These are phyloP conservation scores for Gracilaria domingensis DNA, from an alignment of 23 red algal species.

Conservation along the genomic window DNA sequence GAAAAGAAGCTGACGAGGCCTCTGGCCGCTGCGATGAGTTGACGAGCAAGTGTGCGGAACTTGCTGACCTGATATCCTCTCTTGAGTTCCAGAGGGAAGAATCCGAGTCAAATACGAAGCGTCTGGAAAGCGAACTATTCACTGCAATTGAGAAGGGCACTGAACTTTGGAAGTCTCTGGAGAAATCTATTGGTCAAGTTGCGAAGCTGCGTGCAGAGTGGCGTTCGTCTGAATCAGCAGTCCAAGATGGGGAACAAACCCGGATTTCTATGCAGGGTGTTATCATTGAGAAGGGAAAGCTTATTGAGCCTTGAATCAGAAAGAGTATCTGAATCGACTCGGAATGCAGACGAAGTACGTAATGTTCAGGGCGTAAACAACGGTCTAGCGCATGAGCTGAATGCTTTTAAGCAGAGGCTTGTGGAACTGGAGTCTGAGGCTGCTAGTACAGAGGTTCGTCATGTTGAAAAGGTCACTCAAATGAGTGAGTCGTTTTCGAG, in stretches of 20 bases:
- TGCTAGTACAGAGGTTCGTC: not conserved
- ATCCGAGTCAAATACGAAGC: not conserved
- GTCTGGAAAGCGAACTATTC: conserved; percentile 7
- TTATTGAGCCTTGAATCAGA: not conserved
- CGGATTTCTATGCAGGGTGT: conserved; percentile 22
- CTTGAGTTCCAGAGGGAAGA: conserved; percentile 17
- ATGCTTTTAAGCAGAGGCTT: not conserved
- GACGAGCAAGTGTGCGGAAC: not conserved
- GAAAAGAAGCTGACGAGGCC: not conserved
- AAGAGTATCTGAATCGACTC: not conserved
- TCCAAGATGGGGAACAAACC: not conserved
- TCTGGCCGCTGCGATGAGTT: conserved; percentile 6
- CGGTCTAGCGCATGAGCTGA: not conserved
- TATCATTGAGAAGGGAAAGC: conserved; percentile 2
- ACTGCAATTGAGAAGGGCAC: conserved; percentile 12
- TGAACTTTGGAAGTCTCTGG: not conserved
- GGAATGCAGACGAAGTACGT: not conserved
- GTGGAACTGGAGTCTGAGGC: not conserved
- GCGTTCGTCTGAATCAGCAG: conserved; percentile 1
- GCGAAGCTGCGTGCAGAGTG: conserved; percentile 1
- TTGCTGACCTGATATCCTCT: conserved; percentile 5
- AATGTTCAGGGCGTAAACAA: not conserved
- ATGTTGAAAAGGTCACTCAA: not conserved
- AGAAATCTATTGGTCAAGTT: conserved; percentile 4
- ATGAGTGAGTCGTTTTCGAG: not conserved